Conservation (phyloP, 2,329 filamentous ascomycete species). For the Cladosporium sp. region DNA sequence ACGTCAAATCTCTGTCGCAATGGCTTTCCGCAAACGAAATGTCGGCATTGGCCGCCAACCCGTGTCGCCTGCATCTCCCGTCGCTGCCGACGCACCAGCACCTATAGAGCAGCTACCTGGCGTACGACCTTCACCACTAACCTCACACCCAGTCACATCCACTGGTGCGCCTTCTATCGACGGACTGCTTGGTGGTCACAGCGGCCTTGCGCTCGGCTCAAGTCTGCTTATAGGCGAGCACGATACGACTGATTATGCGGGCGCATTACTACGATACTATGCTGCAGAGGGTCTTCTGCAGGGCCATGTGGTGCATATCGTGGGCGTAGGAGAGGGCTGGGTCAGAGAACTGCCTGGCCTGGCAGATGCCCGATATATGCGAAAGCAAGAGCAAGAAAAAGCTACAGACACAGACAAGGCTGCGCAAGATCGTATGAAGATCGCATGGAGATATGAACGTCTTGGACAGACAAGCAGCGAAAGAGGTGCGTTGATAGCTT, state of each 20-base stretch:
- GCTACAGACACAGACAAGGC: slow-evolving; percentile 38
- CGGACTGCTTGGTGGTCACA: slow-evolving; percentile 79
- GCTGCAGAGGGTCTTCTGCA: slow-evolving; percentile 91
- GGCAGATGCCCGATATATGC: slow-evolving; percentile 40
- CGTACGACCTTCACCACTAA: slow-evolving; percentile 80
- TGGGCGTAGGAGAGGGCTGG: slow-evolving; percentile 80
- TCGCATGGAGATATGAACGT: slow-evolving; percentile 95
- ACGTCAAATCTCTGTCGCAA: slow-evolving; percentile 6
- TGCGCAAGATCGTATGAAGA: slow-evolving; percentile 82
- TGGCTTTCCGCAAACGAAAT: slow-evolving; percentile 32
- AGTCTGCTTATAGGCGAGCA: slow-evolving; percentile 81
- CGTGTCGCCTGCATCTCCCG: slow-evolving; percentile 2
- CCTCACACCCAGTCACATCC: slow-evolving; percentile 84
- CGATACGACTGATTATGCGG: slow-evolving; percentile 91
- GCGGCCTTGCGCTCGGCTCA: slow-evolving; percentile 78
- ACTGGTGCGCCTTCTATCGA: slow-evolving; percentile 88
- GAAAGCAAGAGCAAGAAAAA: slow-evolving; percentile 23
- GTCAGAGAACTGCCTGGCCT: slow-evolving; percentile 78
- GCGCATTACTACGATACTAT: slow-evolving; percentile 80
- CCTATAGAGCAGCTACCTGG: slow-evolving; percentile 44
- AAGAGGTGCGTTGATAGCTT: slow-evolving; percentile 56
- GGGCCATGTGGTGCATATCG: slow-evolving; percentile 81
- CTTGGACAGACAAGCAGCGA: slow-evolving; percentile 67
- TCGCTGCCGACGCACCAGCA: neutral
- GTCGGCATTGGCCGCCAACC: slow-evolving; percentile 23